Percentiles rank a stretch among this genome's conserved stretches.
Conservation (phyloP, 2,329 filamentous ascomycete species). For the Hypoxylon rubiginosum region DNA sequence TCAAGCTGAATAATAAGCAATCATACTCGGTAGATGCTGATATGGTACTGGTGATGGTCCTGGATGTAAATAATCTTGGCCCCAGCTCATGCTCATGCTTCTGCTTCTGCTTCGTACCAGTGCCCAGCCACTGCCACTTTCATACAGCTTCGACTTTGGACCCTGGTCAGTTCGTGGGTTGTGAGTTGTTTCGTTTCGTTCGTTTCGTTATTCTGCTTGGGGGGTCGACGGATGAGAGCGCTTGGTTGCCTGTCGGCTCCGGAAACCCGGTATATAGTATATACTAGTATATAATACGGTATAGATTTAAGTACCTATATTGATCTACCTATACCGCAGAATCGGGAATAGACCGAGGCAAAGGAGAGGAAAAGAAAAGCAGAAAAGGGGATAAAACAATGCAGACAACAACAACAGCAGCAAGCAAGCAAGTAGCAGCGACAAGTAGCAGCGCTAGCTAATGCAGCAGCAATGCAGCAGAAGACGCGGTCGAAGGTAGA, state of each 20-base stretch:
- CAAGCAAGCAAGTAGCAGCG: background rate
- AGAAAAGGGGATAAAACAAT: slow-evolving; percentile 4
- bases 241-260: slow-evolving; percentile 34
- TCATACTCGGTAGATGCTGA: slow-evolving; percentile 38
- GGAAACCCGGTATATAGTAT: slow-evolving; percentile 41
- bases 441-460: slow-evolving; percentile 5
- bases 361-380: slow-evolving; percentile 8
- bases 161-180: slow-evolving; percentile 3
- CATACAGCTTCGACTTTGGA: background rate
- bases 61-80: slow-evolving; percentile 22
- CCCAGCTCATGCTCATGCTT: slow-evolving; percentile 22
- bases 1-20: slow-evolving; percentile 33
- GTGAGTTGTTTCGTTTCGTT: slow-evolving; percentile 25
- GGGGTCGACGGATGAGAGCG: slow-evolving; percentile 10
- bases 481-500: slow-evolving; percentile 7
- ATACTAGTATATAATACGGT: slow-evolving; percentile 13
- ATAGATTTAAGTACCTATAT: slow-evolving; percentile 6
- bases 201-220: slow-evolving; percentile 18
- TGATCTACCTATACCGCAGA: slow-evolving; percentile 11
- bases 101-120: background rate
- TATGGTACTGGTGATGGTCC: slow-evolving; percentile 12
- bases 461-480: slow-evolving; percentile 2
- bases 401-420: slow-evolving; percentile 19
- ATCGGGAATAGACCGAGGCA: slow-evolving; percentile 8
- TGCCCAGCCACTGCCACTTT: slow-evolving; percentile 15